A percentile compares a stretch with the other conserved stretches of the same genome.
These are phyloP conservation scores for Powellomyces hirtus DNA, from an alignment of 192 early-diverging fungal genomes.

Conservation along the genomic window DNA sequence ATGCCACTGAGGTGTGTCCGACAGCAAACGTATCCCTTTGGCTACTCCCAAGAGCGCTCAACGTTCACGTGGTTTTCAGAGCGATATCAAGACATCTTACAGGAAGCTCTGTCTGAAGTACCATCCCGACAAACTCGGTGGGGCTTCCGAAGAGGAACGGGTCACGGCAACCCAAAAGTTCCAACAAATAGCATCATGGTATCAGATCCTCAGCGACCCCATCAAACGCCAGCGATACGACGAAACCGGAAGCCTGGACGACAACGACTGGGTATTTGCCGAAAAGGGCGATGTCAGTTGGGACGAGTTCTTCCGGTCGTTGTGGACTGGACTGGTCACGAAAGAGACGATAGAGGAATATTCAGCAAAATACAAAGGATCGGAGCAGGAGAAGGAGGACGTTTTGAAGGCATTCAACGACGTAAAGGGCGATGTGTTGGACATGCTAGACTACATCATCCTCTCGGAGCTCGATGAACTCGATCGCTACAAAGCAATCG, in stretches of 20 bases:
- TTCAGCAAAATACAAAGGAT: constrained; percentile 67
- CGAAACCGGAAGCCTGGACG: constrained; percentile 61
- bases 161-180: constrained; percentile 64
- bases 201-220: constrained; percentile 70
- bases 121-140: constrained; percentile 43
- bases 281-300: constrained; percentile 42
- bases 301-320: constrained; percentile 78
- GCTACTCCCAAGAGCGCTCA: no score
- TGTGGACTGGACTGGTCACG: constrained; percentile 72
- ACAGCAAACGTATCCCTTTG: no score
- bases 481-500: constrained; percentile 56
- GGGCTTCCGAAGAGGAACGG: constrained; percentile 28
- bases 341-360: constrained; percentile 75
- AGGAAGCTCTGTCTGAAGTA: constrained; percentile 36
- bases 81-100: constrained; percentile 36
- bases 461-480: constrained; percentile 65
- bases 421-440: neutral
- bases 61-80: no score
- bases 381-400: constrained; percentile 64
- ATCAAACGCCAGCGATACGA: constrained; percentile 68
- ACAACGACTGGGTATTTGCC: constrained; percentile 42
- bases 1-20: constrained; percentile 17
- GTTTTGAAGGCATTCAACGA: constrained; percentile 38
- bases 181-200: constrained; percentile 73
- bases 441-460: constrained; percentile 64